Evolutionary conservation across 108 stramenopile species (phyloP), one percentile per base, ranked within the genome.

Genomic region (Discostella pseudostelligera): DNA sequence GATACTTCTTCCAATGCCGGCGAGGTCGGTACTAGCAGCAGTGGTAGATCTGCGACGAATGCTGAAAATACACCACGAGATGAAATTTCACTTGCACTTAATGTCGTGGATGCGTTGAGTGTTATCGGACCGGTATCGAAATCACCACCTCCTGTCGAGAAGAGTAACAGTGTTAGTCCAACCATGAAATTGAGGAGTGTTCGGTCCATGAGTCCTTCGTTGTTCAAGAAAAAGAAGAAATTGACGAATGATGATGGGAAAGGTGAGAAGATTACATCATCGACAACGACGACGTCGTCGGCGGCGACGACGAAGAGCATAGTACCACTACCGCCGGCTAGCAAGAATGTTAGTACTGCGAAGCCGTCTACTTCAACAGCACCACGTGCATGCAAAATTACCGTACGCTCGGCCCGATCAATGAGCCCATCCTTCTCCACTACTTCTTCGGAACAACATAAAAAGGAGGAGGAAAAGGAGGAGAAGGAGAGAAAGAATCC

Each of bases 131-230:
- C 49, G 8, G 49, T 8, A 7, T 25, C 25, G 49, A 24, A 24
- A 32, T 5, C 32, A 32, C 3, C 32, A 3, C 3, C 3, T 5
- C 32, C 3, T 32, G 32, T 32, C n/a, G n/a, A n/a, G n/a, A n/a
- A n/a, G n/a, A n/a, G n/a, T n/a, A n/a, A n/a, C n/a, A n/a, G n/a
- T n/a, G n/a, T n/a, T n/a, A n/a, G n/a, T 32, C 32, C 32, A 32
- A 32, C 32, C 25, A 24, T 25, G 22, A 50, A 24, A 25, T 22
- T 25, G 22, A 50, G 10, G 1, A 25, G 22, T 10, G 4, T 24
- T 0, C 49, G 49, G 49, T 50, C 49, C 22, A 24, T 50, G 3
- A 50, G 49, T 50, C 49, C 49, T 25, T 50, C 49, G 25, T 50
- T 50, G 21, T 50, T 50, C 49, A 50, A 50, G 49, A 50, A 50